Percentiles rank a stretch among this genome's conserved stretches.
Evolutionary conservation across 225 moss, liverwort and hornwort species (phyloP).

Genomic region (Asterella californica): DNA sequence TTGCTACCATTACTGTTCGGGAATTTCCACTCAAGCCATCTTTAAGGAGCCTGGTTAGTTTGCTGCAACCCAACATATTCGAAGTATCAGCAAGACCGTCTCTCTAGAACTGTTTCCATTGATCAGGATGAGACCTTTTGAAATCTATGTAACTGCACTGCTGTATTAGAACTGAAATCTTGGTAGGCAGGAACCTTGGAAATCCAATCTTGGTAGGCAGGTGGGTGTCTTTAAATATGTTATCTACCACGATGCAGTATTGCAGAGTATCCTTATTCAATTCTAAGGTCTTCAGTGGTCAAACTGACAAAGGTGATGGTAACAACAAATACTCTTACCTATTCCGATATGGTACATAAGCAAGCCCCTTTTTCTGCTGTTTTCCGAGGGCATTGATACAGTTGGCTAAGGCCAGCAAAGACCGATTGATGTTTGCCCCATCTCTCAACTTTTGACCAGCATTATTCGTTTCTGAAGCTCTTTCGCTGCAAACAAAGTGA

Average conservation of each 20-base stretch:
- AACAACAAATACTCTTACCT: slow-evolving; percentile 33
- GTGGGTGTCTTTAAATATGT: background rate
- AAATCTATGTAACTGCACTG: background rate
- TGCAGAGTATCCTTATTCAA: background rate
- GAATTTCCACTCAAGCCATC: slow-evolving; percentile 87
- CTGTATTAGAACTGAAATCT: background rate
- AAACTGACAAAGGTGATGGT: background rate
- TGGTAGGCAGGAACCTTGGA: background rate
- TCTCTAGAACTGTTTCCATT: too few species aligned
- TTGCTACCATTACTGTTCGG: slow-evolving; percentile 85
- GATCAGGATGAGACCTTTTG: background rate
- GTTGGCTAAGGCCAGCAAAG: slow-evolving; percentile 72
- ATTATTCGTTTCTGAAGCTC: slow-evolving; percentile 87
- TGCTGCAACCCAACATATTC: slow-evolving; percentile 42
- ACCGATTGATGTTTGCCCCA: slow-evolving; percentile 82
- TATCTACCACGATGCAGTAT: background rate
- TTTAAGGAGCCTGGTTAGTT: slow-evolving; percentile 77
- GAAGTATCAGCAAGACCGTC: background rate
- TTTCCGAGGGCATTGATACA: slow-evolving; percentile 92
- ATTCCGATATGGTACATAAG: slow-evolving; percentile 86
- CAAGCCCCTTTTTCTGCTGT: slow-evolving; percentile 85
- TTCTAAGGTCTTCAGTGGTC: background rate
- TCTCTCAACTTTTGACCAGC: slow-evolving; percentile 79
- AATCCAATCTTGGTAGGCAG: background rate
- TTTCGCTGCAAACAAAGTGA: slow-evolving; percentile 49